Conservation (phyloP, 225 moss, liverwort and hornwort genomes). For the Lunularia cruciata region DNA sequence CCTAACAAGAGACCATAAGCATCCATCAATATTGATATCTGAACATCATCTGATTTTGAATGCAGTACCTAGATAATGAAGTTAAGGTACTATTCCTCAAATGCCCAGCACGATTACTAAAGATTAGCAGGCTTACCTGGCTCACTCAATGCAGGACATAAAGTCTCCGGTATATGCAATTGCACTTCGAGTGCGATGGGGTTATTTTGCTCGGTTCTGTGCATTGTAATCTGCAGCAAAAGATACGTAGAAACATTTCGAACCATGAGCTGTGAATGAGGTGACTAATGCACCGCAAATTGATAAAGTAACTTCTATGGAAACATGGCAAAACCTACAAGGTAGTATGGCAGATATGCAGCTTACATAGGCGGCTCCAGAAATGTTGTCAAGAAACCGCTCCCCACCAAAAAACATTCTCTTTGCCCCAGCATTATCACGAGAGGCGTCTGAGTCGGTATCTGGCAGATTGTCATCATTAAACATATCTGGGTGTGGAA, state of each 20-base stretch:
- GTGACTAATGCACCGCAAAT: not conserved
- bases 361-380: slow-evolving; percentile 84
- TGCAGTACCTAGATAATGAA: not conserved
- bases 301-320: no score
- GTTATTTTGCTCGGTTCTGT: slow-evolving; percentile 86
- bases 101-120: not conserved
- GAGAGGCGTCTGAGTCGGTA: slow-evolving; percentile 56
- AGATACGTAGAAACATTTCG: no score
- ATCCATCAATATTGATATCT: not conserved
- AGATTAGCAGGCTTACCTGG: slow-evolving; percentile 56
- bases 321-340: not conserved
- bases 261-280: no score
- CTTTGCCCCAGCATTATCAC: slow-evolving; percentile 84
- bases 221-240: slow-evolving; percentile 74
- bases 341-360: not conserved
- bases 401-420: slow-evolving; percentile 97
- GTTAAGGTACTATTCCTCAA: not conserved
- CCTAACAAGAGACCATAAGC: not conserved
- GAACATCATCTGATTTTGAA: no score
- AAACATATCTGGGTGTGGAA: slow-evolving; percentile 99
- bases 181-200: slow-evolving; percentile 94
- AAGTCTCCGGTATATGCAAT: slow-evolving; percentile 74
- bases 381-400: slow-evolving; percentile 90
- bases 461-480: slow-evolving; percentile 74
- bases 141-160: slow-evolving; percentile 94